These are phyloP conservation scores for Purpureocillium lavendulum DNA, from an alignment of 2,329 filamentous ascomycete species.

Conservation along the genomic window DNA sequence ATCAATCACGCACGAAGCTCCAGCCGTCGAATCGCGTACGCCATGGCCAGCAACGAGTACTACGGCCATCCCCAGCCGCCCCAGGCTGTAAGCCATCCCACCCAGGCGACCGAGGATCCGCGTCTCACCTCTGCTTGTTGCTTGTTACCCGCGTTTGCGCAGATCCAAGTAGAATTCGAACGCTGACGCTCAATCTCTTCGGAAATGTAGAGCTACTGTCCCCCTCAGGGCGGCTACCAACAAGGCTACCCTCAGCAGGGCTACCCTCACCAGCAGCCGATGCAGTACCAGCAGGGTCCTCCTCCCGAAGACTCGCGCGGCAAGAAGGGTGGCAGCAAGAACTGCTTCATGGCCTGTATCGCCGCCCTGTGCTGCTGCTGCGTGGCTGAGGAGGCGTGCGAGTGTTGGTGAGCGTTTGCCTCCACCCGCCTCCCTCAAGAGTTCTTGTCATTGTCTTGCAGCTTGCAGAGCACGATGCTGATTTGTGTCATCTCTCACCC, in stretches of 20 bases:
- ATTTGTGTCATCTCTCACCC: neutral
- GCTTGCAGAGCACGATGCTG: conserved; percentile 1
- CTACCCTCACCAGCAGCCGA: conserved; percentile 25
- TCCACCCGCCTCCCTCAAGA: too few relatives aligned
- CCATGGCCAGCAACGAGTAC: conserved; percentile 33
- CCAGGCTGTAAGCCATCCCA: conserved; percentile 24
- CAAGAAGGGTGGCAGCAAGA: conserved; percentile 26
- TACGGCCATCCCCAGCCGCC: conserved; percentile 20
- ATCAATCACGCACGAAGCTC: too few relatives aligned
- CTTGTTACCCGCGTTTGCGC: neutral
- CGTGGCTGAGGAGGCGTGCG: conserved; percentile 39
- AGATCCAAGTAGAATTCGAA: neutral
- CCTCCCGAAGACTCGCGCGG: conserved; percentile 19
- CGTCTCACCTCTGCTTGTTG: neutral
- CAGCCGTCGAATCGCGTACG: conserved; percentile 1
- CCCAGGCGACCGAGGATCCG: neutral
- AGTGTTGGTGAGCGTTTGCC: conserved; percentile 38
- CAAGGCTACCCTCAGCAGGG: too few relatives aligned
- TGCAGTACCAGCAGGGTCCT: conserved; percentile 33
- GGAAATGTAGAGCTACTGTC: conserved; percentile 17
- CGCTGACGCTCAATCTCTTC: neutral
- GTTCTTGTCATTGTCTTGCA: conserved; percentile 7
- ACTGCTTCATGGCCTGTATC: conserved; percentile 38
- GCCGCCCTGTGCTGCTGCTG: conserved; percentile 43
- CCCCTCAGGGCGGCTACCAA: conserved; percentile 21